Evolutionary conservation across 179 eudicot species (phyloP).

Genomic region (Camellia oleifera): DNA sequence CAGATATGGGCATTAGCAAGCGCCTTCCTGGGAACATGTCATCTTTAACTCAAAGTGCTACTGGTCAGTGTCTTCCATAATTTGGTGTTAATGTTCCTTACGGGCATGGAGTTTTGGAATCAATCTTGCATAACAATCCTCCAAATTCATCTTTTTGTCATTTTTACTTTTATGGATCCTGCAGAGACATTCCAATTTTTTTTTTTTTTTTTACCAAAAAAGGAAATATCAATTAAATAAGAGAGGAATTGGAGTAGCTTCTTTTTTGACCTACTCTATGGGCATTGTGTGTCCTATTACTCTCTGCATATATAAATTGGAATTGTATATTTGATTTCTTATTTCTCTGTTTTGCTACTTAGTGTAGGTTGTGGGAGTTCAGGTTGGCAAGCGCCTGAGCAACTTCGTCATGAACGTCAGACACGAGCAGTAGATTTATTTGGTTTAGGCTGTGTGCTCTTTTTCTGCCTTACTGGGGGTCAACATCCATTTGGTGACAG

Average conservation of each 20-base stretch:
- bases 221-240: neutral
- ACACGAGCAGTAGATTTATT: conserved; percentile 83
- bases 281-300: conserved; percentile 2
- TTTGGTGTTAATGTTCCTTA: neutral
- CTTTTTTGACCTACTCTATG: neutral
- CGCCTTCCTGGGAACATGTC: conserved; percentile 72
- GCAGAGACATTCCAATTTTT: neutral
- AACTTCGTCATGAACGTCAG: conserved; percentile 72
- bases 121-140: neutral
- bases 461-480: conserved; percentile 85
- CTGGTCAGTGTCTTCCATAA: conserved; percentile 47
- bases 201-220: conserved; percentile 3
- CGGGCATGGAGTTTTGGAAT: neutral
- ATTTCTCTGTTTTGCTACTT: neutral
- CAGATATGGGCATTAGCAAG: conserved; percentile 96
- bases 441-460: conserved; percentile 77
- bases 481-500: conserved; percentile 85
- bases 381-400: conserved; percentile 98
- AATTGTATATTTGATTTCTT: neutral
- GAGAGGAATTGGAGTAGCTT: neutral
- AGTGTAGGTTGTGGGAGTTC: conserved; percentile 76
- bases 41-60: conserved; percentile 65
- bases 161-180: conserved; percentile 26
- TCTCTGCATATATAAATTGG: neutral
- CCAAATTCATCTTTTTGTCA: conserved; percentile 16